phyloP scores from a whole-genome alignment of 2,329 filamentous ascomycete genomes.

The Myriosclerotinia duriaeana region DNA sequence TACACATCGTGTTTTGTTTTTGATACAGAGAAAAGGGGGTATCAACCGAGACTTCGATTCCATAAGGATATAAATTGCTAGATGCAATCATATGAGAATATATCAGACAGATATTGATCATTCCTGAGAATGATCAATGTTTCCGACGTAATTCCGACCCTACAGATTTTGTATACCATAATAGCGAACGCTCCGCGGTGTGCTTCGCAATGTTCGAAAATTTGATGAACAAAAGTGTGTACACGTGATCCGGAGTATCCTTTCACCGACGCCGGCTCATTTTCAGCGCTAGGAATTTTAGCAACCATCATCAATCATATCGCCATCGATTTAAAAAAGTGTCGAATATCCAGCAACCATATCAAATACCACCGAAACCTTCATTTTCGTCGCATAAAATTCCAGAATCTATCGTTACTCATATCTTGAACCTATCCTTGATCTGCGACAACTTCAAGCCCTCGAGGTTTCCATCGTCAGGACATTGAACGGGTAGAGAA shows the following conservation, averaged over 20 bases:
- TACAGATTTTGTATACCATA: not conserved
- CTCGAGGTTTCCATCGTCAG: not conserved
- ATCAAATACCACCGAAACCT: not conserved
- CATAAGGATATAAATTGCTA: not conserved
- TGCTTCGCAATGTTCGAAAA: not conserved
- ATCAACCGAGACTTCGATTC: not conserved
- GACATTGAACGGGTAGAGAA: not conserved
- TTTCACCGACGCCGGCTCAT: constrained; percentile 4
- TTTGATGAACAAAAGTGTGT: not conserved
- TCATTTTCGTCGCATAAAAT: not conserved
- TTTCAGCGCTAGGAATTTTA: constrained; percentile 19
- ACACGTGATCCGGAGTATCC: not conserved
- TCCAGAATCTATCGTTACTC: not conserved
- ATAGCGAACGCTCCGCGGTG: too few species aligned
- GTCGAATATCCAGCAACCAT: not conserved
- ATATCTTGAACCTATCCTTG: not conserved
- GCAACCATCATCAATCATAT: constrained; percentile 19
- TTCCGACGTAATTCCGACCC: too few species aligned
- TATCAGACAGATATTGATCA: too few species aligned
- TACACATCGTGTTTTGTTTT: not conserved
- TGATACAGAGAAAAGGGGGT: not conserved
- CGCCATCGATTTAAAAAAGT: constrained; percentile 21
- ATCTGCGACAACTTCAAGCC: not conserved
- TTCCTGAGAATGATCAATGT: too few species aligned
- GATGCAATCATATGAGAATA: not conserved